These are phyloP conservation scores for Teratosphaeria epicoccoides DNA, from an alignment of 2,329 filamentous ascomycete genomes.

Conservation along the genomic window DNA sequence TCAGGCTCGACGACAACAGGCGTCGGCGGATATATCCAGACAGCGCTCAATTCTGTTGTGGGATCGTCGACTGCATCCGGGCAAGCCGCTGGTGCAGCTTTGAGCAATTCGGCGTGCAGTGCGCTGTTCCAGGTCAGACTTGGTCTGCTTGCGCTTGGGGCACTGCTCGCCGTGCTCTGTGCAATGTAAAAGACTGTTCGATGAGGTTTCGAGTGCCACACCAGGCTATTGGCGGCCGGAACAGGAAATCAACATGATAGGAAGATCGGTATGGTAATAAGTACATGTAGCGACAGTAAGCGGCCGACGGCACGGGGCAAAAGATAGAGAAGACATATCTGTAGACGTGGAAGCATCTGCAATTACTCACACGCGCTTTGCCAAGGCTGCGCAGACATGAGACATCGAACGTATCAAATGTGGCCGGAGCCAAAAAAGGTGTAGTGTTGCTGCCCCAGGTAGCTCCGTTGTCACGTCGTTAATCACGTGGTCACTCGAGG, in stretches of 20 bases:
- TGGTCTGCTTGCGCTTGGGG: background rate
- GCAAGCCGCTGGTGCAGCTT: background rate
- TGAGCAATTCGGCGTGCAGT: background rate
- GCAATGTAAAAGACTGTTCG: background rate
- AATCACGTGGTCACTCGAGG: conserved; percentile 2
- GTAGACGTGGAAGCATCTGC: no score
- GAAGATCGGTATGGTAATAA: no score
- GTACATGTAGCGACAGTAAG: no score
- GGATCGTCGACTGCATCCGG: background rate
- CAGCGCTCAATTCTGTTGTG: background rate
- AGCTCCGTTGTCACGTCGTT: background rate
- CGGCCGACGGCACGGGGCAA: no score
- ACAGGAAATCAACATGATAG: background rate
- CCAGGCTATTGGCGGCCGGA: background rate
- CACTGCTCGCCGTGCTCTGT: background rate
- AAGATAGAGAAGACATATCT: no score
- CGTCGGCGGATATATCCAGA: no score
- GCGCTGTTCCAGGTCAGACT: background rate
- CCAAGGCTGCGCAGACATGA: no score
- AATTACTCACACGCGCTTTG: no score
- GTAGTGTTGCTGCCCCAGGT: no score
- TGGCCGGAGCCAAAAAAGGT: no score
- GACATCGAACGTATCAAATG: no score
- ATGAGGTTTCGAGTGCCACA: background rate
- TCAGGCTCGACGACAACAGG: no score